Conservation (phyloP, 164 flowering plant species). For the Aristolochia contorta region DNA sequence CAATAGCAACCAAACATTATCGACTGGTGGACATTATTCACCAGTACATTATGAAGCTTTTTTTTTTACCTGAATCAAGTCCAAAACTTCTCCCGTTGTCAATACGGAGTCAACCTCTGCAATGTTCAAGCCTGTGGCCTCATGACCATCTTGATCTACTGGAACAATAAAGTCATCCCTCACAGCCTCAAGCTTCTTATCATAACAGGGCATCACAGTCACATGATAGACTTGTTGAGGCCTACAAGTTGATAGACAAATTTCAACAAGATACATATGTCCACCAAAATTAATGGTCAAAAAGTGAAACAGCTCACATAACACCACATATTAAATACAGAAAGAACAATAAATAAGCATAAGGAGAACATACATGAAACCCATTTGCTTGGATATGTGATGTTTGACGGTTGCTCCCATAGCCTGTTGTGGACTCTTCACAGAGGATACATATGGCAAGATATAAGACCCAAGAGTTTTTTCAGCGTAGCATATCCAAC, state of each 20-base stretch:
- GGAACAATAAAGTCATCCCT: conserved; percentile 84
- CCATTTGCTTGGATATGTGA: conserved; percentile 53
- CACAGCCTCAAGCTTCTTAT: conserved; percentile 96
- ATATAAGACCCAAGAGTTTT: conserved; percentile 87
- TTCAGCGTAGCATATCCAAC: conserved; percentile 99
- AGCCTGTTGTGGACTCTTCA: conserved; percentile 94
- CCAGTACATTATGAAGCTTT: too few relatives aligned
- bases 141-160: conserved; percentile 21
- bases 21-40: neutral
- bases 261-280: too few relatives aligned
- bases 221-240: conserved; percentile 88
- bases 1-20: neutral
- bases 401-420: conserved; percentile 78
- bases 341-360: too few relatives aligned
- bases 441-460: conserved; percentile 80
- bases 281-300: too few relatives aligned
- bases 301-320: too few relatives aligned
- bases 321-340: too few relatives aligned
- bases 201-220: conserved; percentile 97
- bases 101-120: conserved; percentile 92
- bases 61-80: conserved; percentile 62
- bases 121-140: conserved; percentile 19
- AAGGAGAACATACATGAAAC: conserved; percentile 32
- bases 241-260: conserved; percentile 24
- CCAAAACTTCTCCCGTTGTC: conserved; percentile 95